phyloP scores from a whole-genome alignment of 2,329 filamentous ascomycete species.

The Aureobasidium sp. region DNA sequence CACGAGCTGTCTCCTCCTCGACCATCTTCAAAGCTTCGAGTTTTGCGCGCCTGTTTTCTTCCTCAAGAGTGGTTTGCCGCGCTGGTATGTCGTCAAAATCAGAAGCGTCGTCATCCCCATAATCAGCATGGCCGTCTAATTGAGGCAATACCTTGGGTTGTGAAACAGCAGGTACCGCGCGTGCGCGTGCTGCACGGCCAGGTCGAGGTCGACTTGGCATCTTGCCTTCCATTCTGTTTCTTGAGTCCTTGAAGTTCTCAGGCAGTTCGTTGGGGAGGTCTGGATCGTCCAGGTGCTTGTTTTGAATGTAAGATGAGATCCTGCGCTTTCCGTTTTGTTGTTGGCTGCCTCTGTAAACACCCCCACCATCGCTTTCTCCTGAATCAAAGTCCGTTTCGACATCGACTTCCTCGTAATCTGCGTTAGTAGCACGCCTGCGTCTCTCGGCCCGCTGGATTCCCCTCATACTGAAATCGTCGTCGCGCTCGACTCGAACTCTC shows the following conservation, averaged over 20 bases:
- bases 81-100: not conserved
- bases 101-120: conserved; percentile 1
- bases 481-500: conserved; percentile 33
- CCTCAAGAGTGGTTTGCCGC: conserved; percentile 20
- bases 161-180: not conserved
- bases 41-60: conserved; percentile 31
- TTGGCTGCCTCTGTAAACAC: not conserved
- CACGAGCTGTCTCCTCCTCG: conserved; percentile 17
- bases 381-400: conserved; percentile 34
- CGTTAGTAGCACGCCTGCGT: conserved; percentile 21
- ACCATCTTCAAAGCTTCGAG: conserved; percentile 29
- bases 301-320: conserved; percentile 36
- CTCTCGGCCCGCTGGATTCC: conserved; percentile 22
- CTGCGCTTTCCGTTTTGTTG: conserved; percentile 21
- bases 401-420: conserved; percentile 40
- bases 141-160: not conserved
- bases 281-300: conserved; percentile 33
- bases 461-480: conserved; percentile 35
- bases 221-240: conserved; percentile 2
- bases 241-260: conserved; percentile 34
- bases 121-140: not conserved
- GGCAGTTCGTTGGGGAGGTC: conserved; percentile 40
- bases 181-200: conserved; percentile 19
- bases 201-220: conserved; percentile 18
- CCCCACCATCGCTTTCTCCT: conserved; percentile 30